Evolutionary conservation across 2,329 filamentous ascomycete species (phyloP).

Genomic region (Waltergamsia citrina): DNA sequence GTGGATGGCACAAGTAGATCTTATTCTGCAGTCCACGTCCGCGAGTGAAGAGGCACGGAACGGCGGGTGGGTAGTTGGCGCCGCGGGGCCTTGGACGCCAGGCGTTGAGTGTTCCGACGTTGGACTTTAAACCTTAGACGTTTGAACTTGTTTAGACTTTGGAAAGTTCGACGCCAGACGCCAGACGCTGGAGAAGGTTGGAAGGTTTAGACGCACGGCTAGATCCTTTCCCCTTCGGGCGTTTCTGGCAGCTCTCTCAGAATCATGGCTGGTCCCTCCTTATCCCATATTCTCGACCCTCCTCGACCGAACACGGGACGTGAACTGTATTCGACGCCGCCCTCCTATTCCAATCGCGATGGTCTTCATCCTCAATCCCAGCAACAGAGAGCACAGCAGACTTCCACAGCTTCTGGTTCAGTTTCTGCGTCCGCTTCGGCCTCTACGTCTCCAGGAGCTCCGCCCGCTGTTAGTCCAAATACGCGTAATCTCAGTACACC

Average conservation of each 20-base stretch:
- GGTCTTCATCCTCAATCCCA: not conserved
- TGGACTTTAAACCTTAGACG: too few species aligned
- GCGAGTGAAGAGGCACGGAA: too few species aligned
- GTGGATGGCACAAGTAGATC: constrained; percentile 2
- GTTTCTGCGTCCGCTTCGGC: constrained; percentile 1
- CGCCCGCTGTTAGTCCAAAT: constrained; percentile 2
- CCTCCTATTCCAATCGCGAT: not conserved
- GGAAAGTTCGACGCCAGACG: too few species aligned
- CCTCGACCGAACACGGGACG: constrained; percentile 10
- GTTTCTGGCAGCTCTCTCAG: not conserved
- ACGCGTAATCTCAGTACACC: constrained; percentile 5
- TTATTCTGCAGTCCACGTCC: too few species aligned
- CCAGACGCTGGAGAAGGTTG: too few species aligned
- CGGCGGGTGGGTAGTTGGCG: too few species aligned
- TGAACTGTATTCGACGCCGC: constrained; percentile 1
- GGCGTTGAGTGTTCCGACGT: not conserved
- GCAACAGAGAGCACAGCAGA: constrained; percentile 1
- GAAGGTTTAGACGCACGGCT: too few species aligned
- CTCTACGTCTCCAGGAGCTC: not conserved
- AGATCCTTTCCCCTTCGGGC: not conserved
- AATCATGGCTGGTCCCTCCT: constrained; percentile 19
- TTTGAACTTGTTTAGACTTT: too few species aligned
- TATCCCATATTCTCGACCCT: constrained; percentile 21
- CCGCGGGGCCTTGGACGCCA: too few species aligned
- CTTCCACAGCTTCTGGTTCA: not conserved